phyloP scores from a whole-genome alignment of 768 basidiomycete genomes.

The Lactifluus subvellereus region DNA sequence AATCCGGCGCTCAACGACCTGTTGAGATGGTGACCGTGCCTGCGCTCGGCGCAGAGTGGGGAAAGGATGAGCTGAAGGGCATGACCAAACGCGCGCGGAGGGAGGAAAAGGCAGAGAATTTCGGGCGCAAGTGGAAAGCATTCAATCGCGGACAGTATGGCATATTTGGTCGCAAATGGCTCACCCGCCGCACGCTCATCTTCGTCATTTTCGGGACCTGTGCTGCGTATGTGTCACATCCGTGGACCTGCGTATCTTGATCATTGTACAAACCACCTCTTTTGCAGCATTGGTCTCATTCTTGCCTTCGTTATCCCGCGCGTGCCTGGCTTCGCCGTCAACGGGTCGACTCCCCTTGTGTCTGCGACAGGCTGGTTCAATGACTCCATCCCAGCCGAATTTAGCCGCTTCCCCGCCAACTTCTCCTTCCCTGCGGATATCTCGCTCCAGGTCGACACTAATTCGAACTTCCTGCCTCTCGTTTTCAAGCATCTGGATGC shows the following conservation, averaged over 20 bases:
- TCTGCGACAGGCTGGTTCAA: constrained; percentile 56
- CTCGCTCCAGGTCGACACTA: constrained; percentile 71
- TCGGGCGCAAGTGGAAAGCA: constrained; percentile 57
- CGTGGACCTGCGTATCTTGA: neutral
- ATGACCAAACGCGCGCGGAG: constrained; percentile 69
- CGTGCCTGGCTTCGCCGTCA: constrained; percentile 67
- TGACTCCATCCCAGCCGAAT: constrained; percentile 49
- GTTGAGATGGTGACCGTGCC: constrained; percentile 93
- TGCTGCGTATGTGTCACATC: constrained; percentile 41
- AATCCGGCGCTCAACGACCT: constrained; percentile 36
- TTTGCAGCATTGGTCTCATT: constrained; percentile 53
- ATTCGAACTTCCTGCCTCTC: constrained; percentile 68
- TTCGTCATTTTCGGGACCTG: constrained; percentile 61
- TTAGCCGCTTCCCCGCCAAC: constrained; percentile 78
- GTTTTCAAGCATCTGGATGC: constrained; percentile 65
- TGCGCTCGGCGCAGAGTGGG: constrained; percentile 88
- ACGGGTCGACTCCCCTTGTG: constrained; percentile 48
- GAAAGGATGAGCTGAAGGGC: constrained; percentile 63
- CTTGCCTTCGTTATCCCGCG: constrained; percentile 81
- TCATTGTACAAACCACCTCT: neutral
- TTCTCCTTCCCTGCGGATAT: constrained; percentile 82
- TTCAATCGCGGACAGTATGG: constrained; percentile 80
- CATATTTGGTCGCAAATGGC: constrained; percentile 64
- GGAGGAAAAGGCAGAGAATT: constrained; percentile 51
- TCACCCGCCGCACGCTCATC: constrained; percentile 66